A percentile compares a stretch with the other conserved stretches of the same genome.
Evolutionary conservation across 2,329 filamentous ascomycete species (phyloP).

Genomic region (Colletotrichum lentis): DNA sequence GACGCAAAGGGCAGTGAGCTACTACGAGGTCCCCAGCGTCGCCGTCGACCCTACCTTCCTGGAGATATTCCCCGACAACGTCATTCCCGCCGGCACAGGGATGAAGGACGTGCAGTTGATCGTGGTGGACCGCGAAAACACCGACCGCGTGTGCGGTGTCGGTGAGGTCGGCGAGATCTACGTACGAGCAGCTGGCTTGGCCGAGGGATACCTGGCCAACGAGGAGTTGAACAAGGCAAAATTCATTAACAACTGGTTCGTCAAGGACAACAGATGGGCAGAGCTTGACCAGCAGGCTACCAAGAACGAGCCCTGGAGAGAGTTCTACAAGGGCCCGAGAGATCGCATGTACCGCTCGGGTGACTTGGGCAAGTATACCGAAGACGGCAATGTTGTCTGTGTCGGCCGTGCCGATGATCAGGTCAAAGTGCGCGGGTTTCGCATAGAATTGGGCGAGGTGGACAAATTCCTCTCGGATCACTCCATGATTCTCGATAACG

Average conservation of each 20-base stretch:
- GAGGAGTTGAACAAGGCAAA: conserved; percentile 68
- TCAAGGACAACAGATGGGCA: conserved; percentile 75
- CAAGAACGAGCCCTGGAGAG: conserved; percentile 74
- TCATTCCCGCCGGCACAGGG: conserved; percentile 80
- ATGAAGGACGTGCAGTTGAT: conserved; percentile 91
- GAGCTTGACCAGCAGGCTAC: conserved; percentile 65
- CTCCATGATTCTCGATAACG: conserved; percentile 12
- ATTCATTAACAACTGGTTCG: conserved; percentile 87
- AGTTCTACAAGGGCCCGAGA: conserved; percentile 80
- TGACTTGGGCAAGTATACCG: conserved; percentile 82
- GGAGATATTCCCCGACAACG: conserved; percentile 57
- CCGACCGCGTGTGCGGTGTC: conserved; percentile 72
- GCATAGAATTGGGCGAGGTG: conserved; percentile 94
- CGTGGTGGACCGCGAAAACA: conserved; percentile 68
- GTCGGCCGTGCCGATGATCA: conserved; percentile 84
- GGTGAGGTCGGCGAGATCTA: conserved; percentile 88
- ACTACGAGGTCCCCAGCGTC: conserved; percentile 77
- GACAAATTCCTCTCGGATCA: conserved; percentile 54
- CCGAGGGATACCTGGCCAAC: conserved; percentile 62
- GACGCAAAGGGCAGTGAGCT: conserved; percentile 81
- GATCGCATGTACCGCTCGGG: conserved; percentile 90
- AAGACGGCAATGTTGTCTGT: conserved; percentile 71
- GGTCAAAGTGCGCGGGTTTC: conserved; percentile 95
- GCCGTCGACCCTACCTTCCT: conserved; percentile 65
- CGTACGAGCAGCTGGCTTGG: conserved; percentile 81